A percentile compares a stretch with the other conserved stretches of the same genome.
Evolutionary conservation across 2,329 filamentous ascomycete genomes (phyloP).

Genomic region (Arachnomyces sp.): DNA sequence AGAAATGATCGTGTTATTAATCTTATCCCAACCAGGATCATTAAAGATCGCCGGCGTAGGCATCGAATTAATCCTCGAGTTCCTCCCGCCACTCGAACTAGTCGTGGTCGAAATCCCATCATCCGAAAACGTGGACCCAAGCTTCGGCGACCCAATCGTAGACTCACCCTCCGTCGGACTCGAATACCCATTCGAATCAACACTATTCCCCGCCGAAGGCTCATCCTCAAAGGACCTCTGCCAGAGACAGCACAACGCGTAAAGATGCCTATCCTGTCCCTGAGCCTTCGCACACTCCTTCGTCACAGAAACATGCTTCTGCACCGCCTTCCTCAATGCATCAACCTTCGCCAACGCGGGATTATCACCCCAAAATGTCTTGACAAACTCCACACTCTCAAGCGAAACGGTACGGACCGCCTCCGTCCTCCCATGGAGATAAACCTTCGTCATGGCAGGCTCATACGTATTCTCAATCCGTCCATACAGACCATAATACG

Average conservation of each 20-base stretch:
- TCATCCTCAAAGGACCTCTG: constrained; percentile 78
- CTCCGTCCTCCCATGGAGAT: constrained; percentile 87
- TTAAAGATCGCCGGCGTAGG: constrained; percentile 70
- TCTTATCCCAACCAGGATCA: constrained; percentile 84
- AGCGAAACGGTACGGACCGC: constrained; percentile 79
- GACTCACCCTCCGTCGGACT: constrained; percentile 43
- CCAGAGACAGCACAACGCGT: constrained; percentile 92
- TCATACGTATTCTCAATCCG: constrained; percentile 93
- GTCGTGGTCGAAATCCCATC: constrained; percentile 42
- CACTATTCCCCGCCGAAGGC: constrained; percentile 42
- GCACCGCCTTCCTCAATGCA: constrained; percentile 71
- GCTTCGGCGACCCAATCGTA: constrained; percentile 19
- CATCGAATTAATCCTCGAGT: constrained; percentile 36
- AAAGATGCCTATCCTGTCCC: constrained; percentile 87
- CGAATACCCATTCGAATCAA: constrained; percentile 56
- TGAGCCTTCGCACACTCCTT: constrained; percentile 81
- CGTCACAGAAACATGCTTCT: constrained; percentile 72
- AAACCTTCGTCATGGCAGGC: constrained; percentile 96
- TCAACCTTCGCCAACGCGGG: constrained; percentile 77
- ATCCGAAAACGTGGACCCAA: constrained; percentile 35
- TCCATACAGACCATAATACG: constrained; percentile 94
- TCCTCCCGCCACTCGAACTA: constrained; percentile 48
- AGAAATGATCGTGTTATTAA: constrained; percentile 89
- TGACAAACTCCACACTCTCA: constrained; percentile 80
- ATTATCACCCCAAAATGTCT: constrained; percentile 90